Evolutionary conservation across 2,329 filamentous ascomycete genomes (phyloP).

Genomic region (Amphichorda felina): DNA sequence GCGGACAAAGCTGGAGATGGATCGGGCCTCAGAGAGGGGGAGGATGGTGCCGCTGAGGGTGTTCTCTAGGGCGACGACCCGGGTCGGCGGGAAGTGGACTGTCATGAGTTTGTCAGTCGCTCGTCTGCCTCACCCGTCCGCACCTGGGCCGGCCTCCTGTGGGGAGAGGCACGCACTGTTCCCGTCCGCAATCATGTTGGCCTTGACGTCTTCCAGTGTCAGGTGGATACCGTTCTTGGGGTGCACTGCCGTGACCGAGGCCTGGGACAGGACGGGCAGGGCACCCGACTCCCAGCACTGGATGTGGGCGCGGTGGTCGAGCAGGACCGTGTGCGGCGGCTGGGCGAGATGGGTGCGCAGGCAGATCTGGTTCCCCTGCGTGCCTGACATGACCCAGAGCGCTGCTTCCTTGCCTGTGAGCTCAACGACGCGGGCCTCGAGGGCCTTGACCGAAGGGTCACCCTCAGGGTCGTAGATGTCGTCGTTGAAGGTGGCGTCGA

Average conservation of each 20-base stretch:
- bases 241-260: not conserved
- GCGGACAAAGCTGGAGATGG: constrained; percentile 60
- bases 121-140: no score
- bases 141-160: constrained; percentile 56
- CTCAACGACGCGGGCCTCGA: constrained; percentile 63
- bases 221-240: not conserved
- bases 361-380: constrained; percentile 87
- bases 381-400: constrained; percentile 77
- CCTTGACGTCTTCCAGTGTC: constrained; percentile 53
- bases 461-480: constrained; percentile 14
- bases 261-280: not conserved
- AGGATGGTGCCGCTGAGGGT: constrained; percentile 71
- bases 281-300: constrained; percentile 46
- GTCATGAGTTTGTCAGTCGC: no score
- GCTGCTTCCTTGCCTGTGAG: constrained; percentile 66
- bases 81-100: constrained; percentile 72
- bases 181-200: constrained; percentile 52
- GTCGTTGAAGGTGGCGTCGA: constrained; percentile 14
- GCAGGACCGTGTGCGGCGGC: constrained; percentile 71
- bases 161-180: constrained; percentile 67
- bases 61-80: constrained; percentile 75
- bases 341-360: constrained; percentile 66
- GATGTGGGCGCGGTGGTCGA: constrained; percentile 71
- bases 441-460: no score
- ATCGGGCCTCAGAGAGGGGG: constrained; percentile 58